A percentile compares a stretch with the other conserved stretches of the same genome.
Conservation (phyloP, 495 filamentous ascomycete species). For the Jackrogersella minutella region DNA sequence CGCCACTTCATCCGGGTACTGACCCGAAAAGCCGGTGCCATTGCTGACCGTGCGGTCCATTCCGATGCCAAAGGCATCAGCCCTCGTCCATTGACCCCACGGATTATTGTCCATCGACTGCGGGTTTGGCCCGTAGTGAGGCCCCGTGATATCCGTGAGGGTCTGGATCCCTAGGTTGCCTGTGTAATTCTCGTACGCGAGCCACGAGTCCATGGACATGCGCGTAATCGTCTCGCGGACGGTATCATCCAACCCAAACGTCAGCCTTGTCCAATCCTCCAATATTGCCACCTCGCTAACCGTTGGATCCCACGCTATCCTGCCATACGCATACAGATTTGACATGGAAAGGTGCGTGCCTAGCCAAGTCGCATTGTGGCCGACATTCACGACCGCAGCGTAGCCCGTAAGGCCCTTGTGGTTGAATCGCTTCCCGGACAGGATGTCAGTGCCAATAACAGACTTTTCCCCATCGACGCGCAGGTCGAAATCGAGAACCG, state of each 20-base stretch:
- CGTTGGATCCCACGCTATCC: slow-evolving; percentile 68
- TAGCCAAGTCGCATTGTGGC: slow-evolving; percentile 71
- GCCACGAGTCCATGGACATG: slow-evolving; percentile 75
- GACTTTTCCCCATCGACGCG: slow-evolving; percentile 62
- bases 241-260: slow-evolving; percentile 62
- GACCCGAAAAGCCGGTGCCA: slow-evolving; percentile 70
- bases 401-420: slow-evolving; percentile 64
- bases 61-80: slow-evolving; percentile 64
- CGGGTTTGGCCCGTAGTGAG: slow-evolving; percentile 73
- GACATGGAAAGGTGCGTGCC: slow-evolving; percentile 74
- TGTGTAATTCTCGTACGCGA: slow-evolving; percentile 73
- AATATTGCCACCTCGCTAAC: slow-evolving; percentile 56
- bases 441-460: slow-evolving; percentile 63
- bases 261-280: slow-evolving; percentile 71
- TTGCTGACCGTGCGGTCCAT: slow-evolving; percentile 76
- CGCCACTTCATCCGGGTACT: slow-evolving; percentile 70
- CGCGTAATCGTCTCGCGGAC: slow-evolving; percentile 67
- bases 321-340: slow-evolving; percentile 75
- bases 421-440: slow-evolving; percentile 67
- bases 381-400: slow-evolving; percentile 74
- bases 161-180: slow-evolving; percentile 78
- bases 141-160: slow-evolving; percentile 70
- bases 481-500: slow-evolving; percentile 71
- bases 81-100: slow-evolving; percentile 79
- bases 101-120: slow-evolving; percentile 71